Conservation (phyloP, 176 grass and related monocot species). For the Triticum dicoccoides region DNA sequence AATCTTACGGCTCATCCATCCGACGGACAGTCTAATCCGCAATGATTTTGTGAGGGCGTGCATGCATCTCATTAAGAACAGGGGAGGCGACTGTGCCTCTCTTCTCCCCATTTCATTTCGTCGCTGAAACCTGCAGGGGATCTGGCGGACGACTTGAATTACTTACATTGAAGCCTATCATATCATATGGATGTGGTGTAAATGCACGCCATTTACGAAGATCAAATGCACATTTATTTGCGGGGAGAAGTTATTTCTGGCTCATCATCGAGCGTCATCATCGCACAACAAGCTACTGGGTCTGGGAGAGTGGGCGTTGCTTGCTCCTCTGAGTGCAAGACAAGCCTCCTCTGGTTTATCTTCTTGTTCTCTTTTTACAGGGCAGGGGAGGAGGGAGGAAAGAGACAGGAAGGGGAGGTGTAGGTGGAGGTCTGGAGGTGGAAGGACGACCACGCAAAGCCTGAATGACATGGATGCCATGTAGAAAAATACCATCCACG, state of each 20-base stretch:
- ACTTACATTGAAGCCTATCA: constrained; percentile 27
- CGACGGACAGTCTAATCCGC: not conserved
- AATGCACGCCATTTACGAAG: constrained; percentile 45
- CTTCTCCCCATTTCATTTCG: not conserved
- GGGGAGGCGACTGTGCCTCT: not conserved
- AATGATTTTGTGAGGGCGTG: constrained; percentile 40
- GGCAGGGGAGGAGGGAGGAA: too few species aligned
- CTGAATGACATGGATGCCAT: too few species aligned
- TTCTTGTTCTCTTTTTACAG: not conserved
- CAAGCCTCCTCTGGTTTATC: not conserved
- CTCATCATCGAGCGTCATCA: constrained; percentile 37
- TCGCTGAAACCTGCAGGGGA: constrained; percentile 37
- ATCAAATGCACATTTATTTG: constrained; percentile 54
- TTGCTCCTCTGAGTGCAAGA: constrained; percentile 14
- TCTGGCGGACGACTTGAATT: constrained; percentile 44
- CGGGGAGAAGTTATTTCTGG: constrained; percentile 35
- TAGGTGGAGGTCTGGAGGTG: too few species aligned
- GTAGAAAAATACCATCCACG: too few species aligned
- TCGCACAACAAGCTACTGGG: constrained; percentile 37
- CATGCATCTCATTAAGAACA: constrained; percentile 21
- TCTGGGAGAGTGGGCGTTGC: not conserved
- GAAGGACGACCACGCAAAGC: too few species aligned
- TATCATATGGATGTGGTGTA: constrained; percentile 18
- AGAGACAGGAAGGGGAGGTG: too few species aligned
- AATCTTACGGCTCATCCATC: not conserved